Evolutionary conservation across 257 asterid genomes (phyloP).

Genomic region (Solanum gracilifrons): DNA sequence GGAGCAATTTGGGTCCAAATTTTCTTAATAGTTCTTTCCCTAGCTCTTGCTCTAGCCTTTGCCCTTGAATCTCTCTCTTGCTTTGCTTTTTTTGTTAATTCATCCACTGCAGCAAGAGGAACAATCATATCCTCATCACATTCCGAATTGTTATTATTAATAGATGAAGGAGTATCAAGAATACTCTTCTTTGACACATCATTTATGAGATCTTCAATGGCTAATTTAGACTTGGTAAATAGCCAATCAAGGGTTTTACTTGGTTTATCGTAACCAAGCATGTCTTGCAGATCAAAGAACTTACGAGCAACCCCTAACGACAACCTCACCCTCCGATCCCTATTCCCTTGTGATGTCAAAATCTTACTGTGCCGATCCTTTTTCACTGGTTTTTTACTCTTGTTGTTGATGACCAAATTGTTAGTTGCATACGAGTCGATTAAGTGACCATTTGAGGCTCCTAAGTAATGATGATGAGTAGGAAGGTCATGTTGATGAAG

Average conservation of each 20-base stretch:
- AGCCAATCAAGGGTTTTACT: slow-evolving; percentile 94
- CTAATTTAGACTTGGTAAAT: slow-evolving; percentile 50
- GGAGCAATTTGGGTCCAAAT: slow-evolving; percentile 17
- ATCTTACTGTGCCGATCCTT: slow-evolving; percentile 78
- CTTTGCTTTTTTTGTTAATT: slow-evolving; percentile 6
- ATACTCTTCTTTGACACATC: background rate
- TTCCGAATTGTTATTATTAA: slow-evolving; percentile 9
- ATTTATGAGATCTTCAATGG: slow-evolving; percentile 44
- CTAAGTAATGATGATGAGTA: slow-evolving; percentile 4
- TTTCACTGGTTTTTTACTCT: slow-evolving; percentile 7
- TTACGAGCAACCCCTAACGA: slow-evolving; percentile 73
- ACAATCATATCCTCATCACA: background rate
- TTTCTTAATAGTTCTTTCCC: slow-evolving; percentile 73
- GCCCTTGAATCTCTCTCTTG: slow-evolving; percentile 44
- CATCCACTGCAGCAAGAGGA: background rate
- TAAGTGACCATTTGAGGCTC: slow-evolving; percentile 11
- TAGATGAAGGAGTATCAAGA: background rate
- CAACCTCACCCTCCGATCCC: slow-evolving; percentile 77
- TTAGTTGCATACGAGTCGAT: background rate
- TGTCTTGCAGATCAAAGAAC: slow-evolving; percentile 87
- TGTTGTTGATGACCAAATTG: background rate
- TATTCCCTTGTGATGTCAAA: slow-evolving; percentile 64
- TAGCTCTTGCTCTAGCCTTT: slow-evolving; percentile 88
- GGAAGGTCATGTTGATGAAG: slow-evolving; percentile 18
- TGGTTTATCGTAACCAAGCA: slow-evolving; percentile 67